Evolutionary conservation across 768 basidiomycete genomes (phyloP), one percentile per base, ranked within the genome.

Genomic region (Lactifluus volemus): DNA sequence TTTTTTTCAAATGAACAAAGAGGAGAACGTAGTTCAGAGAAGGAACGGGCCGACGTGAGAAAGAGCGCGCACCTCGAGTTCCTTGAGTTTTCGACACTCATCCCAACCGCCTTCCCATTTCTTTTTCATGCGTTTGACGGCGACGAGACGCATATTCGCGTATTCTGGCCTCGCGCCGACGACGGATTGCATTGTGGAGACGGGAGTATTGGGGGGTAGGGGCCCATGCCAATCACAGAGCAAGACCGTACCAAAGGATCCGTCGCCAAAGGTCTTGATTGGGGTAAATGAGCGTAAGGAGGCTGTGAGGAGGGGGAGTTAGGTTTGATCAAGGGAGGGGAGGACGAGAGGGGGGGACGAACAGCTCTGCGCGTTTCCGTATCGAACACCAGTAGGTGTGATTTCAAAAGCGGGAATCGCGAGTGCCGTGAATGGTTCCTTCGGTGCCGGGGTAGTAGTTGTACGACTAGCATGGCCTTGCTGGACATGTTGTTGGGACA

Each of bases 221-320:
- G 89, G 84, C 70, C 91, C 92, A 79, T 97, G 93, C 96, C 96
- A 99, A 80, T 99, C 97, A 74, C 95, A 97, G 68, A 99, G 82
- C 86, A 91, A 93, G 66, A 99, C 97, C 4, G 94, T 98, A 54
- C 97, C 97, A 71, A 99, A 98, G 6, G 96, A 98, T 58, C 97
- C 97, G 73, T 98, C 96, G 45, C 97, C 97, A 73, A 99, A 84
- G 63, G 90, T 88, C 78, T 98, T 98, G 79, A 98, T 83, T 52
- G 92, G 88, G 32, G 94, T 95, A 73, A 95, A 99, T 19, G 88
- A 87, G 68, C 94, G 86, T 60, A 83, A 84, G 17, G 90, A 93
- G 68, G 79, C 93, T 96, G 69, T 32, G 53, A 47, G 25, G 44
- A 47, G 29, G 11, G 41, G 34, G 9, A 15, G 30, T n/a, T 34